Conservation (phyloP, 805 yeast species). For the Suhomyces tanzawaensis region DNA sequence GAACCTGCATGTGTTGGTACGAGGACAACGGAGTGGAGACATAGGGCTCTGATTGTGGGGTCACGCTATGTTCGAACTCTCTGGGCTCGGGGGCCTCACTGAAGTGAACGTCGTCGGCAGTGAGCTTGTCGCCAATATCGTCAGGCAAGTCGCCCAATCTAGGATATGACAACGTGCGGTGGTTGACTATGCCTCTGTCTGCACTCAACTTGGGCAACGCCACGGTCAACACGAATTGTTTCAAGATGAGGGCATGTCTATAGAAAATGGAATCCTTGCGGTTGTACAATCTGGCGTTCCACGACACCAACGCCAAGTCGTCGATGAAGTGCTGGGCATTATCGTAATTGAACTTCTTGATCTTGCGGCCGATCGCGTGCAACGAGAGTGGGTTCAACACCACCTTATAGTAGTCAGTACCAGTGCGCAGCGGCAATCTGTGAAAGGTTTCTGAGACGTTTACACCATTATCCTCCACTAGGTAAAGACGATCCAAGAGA, state of each 20-base stretch:
- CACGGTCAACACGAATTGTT: conserved; percentile 45
- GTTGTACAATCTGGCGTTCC: conserved; percentile 89
- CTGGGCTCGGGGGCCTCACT: conserved; percentile 7
- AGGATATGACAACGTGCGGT: conserved; percentile 48
- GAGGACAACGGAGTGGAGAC: conserved; percentile 3
- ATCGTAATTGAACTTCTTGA: conserved; percentile 53
- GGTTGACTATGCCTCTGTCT: conserved; percentile 38
- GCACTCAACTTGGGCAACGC: conserved; percentile 48
- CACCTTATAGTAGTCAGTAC: conserved; percentile 75
- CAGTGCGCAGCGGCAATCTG: conserved; percentile 68
- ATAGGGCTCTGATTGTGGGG: conserved; percentile 4
- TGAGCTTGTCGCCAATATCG: conserved; percentile 20
- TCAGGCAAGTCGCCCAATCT: conserved; percentile 70
- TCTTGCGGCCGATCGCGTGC: conserved; percentile 60
- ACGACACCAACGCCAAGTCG: conserved; percentile 80
- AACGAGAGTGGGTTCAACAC: conserved; percentile 82
- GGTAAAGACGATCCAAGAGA: conserved; percentile 39
- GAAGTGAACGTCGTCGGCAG: conserved; percentile 10
- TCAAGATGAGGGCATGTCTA: conserved; percentile 62
- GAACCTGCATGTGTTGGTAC: conserved; percentile 3
- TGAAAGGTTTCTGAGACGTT: conserved; percentile 59
- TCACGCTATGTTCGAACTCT: conserved; percentile 4
- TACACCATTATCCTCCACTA: conserved; percentile 44
- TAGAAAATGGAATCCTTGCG: conserved; percentile 65
- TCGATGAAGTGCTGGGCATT: conserved; percentile 66